These are phyloP conservation scores for Oleoguttula mirabilis DNA, from an alignment of 495 filamentous ascomycete genomes.

Conservation along the genomic window DNA sequence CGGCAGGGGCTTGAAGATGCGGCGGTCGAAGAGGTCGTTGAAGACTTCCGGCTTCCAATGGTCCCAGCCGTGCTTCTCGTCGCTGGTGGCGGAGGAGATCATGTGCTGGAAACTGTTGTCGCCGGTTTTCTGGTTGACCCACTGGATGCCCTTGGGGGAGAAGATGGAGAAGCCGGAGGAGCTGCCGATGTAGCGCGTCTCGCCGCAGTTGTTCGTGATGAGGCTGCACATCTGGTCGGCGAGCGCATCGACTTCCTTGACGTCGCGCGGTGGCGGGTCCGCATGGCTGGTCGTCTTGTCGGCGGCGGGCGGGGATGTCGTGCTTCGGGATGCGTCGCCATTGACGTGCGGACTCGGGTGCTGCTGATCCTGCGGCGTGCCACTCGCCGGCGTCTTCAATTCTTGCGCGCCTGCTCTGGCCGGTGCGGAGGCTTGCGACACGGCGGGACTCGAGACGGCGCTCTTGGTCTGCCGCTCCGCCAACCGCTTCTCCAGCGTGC, in stretches of 20 bases:
- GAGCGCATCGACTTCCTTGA: constrained; percentile 72
- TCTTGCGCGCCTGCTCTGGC: background rate
- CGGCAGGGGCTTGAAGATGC: constrained; percentile 72
- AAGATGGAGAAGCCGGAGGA: constrained; percentile 98
- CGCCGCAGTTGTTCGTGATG: constrained; percentile 93
- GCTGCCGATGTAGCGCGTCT: constrained; percentile 93
- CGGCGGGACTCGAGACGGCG: constrained; percentile 4
- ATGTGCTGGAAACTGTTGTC: constrained; percentile 91
- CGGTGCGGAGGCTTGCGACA: background rate
- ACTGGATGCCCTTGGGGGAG: constrained; percentile 94
- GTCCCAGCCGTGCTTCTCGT: constrained; percentile 77
- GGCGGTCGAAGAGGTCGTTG: constrained; percentile 76
- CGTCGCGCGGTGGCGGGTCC: constrained; percentile 5
- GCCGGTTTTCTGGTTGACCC: constrained; percentile 97
- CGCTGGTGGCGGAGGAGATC: constrained; percentile 68
- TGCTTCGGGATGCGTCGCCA: background rate
- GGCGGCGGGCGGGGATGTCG: background rate
- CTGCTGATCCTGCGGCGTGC: constrained; percentile 2
- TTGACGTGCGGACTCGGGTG: background rate
- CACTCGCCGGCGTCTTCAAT: constrained; percentile 3
- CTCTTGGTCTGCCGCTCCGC: constrained; percentile 45
- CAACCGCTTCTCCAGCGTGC: constrained; percentile 71
- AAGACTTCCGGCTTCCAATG: constrained; percentile 96
- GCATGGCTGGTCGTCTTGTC: background rate
- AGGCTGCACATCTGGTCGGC: constrained; percentile 99